Conservation (phyloP, 345 rosid species). For the Heritiera littoralis region DNA sequence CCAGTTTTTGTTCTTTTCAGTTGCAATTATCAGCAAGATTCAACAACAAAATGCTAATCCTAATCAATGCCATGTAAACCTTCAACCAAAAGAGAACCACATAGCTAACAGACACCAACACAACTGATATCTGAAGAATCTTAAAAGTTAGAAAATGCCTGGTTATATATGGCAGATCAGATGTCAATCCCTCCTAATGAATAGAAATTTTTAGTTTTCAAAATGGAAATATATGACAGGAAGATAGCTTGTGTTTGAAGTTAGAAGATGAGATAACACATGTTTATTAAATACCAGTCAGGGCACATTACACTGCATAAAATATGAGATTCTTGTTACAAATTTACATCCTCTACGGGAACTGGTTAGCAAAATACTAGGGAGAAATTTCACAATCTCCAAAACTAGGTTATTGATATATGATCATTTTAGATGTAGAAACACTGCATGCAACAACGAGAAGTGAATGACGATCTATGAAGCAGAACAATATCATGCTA, state of each 20-base stretch:
- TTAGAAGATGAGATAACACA: not conserved
- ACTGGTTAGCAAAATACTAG: not conserved
- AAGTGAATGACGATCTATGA: not conserved
- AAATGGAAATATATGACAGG: not conserved
- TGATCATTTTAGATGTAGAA: constrained; percentile 2
- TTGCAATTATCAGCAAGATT: not conserved
- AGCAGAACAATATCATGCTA: not conserved
- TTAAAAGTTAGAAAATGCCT: not conserved
- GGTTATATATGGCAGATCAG: not conserved
- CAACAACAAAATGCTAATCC: not conserved
- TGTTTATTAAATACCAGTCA: not conserved
- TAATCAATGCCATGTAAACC: not conserved
- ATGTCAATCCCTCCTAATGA: not conserved
- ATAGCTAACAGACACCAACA: not conserved
- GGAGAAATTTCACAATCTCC: not conserved
- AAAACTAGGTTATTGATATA: not conserved
- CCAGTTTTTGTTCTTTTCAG: not conserved
- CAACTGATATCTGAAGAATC: not conserved
- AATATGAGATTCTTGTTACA: not conserved
- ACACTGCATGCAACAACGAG: not conserved
- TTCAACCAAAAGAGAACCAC: not conserved
- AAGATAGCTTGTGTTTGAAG: not conserved
- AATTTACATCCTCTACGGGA: not conserved
- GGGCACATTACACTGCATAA: not conserved
- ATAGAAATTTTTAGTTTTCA: not conserved